A percentile compares a stretch with the other conserved stretches of the same genome.
Conservation (phyloP, 192 early-diverging fungal genomes). For the Coemansia sp. region DNA sequence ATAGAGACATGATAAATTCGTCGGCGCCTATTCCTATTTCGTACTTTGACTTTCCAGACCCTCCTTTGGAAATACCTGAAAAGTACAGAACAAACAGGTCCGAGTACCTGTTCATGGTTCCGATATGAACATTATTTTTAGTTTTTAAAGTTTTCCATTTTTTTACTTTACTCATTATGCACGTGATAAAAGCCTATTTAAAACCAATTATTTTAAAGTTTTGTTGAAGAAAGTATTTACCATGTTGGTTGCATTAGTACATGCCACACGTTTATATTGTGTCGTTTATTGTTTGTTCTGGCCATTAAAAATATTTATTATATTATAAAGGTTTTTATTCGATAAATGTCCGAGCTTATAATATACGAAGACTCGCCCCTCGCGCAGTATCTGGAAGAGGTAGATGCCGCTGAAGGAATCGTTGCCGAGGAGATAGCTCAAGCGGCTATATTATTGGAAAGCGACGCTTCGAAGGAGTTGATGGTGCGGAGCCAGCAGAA, state of each 20-base stretch:
- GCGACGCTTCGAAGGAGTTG: too few relatives aligned
- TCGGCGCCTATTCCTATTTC: background rate
- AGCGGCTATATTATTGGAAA: background rate
- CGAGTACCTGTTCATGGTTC: background rate
- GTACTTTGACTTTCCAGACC: too few relatives aligned
- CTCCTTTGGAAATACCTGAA: too few relatives aligned
- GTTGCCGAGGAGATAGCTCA: constrained; percentile 14
- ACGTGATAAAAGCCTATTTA: background rate
- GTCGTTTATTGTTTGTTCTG: too few relatives aligned
- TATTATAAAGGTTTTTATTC: too few relatives aligned
- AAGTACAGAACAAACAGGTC: background rate
- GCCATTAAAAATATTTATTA: too few relatives aligned
- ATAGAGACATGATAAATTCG: background rate
- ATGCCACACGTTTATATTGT: too few relatives aligned
- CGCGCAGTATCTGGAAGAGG: constrained; percentile 37
- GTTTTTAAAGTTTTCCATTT: too few relatives aligned
- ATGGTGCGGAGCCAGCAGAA: background rate
- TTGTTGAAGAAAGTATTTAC: background rate
- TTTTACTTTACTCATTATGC: background rate
- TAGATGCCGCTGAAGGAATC: constrained; percentile 18
- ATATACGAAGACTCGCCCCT: constrained; percentile 47
- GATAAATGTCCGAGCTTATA: constrained; percentile 38
- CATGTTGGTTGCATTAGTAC: too few relatives aligned
- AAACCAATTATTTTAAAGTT: background rate
- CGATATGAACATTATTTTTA: background rate